These are phyloP conservation scores for Oryza meridionalis DNA, from an alignment of 176 grass and related monocot species.

Conservation along the genomic window DNA sequence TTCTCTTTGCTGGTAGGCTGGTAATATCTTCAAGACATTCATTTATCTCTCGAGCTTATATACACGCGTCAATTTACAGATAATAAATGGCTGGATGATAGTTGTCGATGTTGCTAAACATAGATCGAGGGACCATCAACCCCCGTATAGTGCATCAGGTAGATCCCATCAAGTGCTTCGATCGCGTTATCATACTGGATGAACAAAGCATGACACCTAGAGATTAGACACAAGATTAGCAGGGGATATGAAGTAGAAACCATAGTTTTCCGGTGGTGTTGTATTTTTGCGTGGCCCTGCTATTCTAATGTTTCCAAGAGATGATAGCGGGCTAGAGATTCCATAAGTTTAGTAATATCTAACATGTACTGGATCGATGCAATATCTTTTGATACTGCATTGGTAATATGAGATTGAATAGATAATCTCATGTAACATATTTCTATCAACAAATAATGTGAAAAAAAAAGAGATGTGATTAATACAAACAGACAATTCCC, in stretches of 20 bases:
- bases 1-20: not conserved
- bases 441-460: constrained; percentile 15
- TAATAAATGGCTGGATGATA: constrained; percentile 99
- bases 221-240: constrained; percentile 32
- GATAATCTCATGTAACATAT: not conserved
- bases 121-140: constrained; percentile 40
- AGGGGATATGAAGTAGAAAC: constrained; percentile 29
- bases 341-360: constrained; percentile 12
- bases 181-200: constrained; percentile 33
- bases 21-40: not conserved
- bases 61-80: constrained; percentile 50
- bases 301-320: constrained; percentile 23
- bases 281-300: constrained; percentile 28
- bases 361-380: constrained; percentile 3
- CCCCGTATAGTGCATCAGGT: constrained; percentile 22
- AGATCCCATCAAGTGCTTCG: constrained; percentile 34
- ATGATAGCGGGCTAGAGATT: not conserved
- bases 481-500: not conserved
- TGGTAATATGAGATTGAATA: not conserved
- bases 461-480: constrained; percentile 3
- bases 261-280: constrained; percentile 44
- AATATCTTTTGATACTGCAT: not conserved
- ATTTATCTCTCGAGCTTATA: constrained; percentile 23
- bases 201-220: constrained; percentile 27
- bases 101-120: constrained; percentile 85